Base-by-base conservation (phyloP, 179 eudicot species). In the Amaranthus tricolor region DNA sequence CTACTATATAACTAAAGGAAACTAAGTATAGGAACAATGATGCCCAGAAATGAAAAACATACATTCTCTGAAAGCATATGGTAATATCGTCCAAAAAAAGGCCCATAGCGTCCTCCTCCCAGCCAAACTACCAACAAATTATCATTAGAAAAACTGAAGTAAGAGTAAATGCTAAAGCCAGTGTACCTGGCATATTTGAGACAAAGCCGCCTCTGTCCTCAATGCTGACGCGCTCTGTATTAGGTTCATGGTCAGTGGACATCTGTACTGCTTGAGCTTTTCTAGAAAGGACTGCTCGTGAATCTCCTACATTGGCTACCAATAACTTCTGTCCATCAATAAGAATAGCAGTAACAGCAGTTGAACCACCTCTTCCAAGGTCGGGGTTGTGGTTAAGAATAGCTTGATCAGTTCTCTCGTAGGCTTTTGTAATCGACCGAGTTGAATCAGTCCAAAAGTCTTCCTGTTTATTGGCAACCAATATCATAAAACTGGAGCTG, bases 221-320 rank as follows among this genome's bases (percentile, higher is more conserved):
- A 59, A 94, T 92, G 85, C 90, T 88, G 24, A 78, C 86, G 9
- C 95, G 87, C 77, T 94, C 98, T 14, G 91, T 89, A 68, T 89
- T 94, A 57, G 98, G 98, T 66, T 94, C 98, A 65, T 94, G 98
- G 82, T 94, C 98, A 68, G 84, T 79, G 43, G 86, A 80, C 88
- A 94, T 76, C 85, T 94, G 97, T 70, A 87, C 72, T 21, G 94
- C 98, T 64, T 79, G 84, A 15, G 97, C 97, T 67, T 86, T 84
- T 62, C 74, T 86, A 45, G 96, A 92, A 63, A 94, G 85, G 71
- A 94, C 96, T 31, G 90, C 98, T 60, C 98, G 88, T 56, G 98
- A 94, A 78, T 94, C 98, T 78, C 98, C 98, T 72, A 94, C 92
- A 71, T 94, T 94, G 62, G 97, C 98, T 50, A 94, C 91, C 90